These are phyloP conservation scores for Lepidopterella palustris DNA, from an alignment of 495 filamentous ascomycete genomes.

Conservation along the genomic window DNA sequence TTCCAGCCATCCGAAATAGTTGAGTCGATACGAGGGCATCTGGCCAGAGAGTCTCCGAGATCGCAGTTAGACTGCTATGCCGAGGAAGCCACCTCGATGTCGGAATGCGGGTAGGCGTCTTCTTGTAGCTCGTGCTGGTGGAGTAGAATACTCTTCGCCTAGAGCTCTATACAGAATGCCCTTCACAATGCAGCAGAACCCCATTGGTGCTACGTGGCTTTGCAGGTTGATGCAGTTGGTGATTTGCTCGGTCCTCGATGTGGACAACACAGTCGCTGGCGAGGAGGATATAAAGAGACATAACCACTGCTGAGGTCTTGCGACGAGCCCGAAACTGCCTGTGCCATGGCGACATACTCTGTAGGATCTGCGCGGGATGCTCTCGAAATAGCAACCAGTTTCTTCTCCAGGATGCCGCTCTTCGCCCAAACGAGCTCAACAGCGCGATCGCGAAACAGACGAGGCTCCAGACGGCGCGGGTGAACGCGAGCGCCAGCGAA, in stretches of 20 bases:
- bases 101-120: background rate
- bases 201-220: conserved; percentile 6
- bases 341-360: background rate
- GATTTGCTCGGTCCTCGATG: background rate
- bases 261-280: background rate
- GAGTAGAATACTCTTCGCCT: background rate
- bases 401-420: background rate
- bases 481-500: background rate
- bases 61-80: background rate
- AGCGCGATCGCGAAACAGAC: background rate
- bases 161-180: conserved; percentile 1
- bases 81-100: background rate
- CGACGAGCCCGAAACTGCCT: background rate
- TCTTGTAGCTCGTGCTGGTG: background rate
- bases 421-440: background rate
- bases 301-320: background rate
- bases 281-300: background rate
- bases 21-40: too few relatives aligned
- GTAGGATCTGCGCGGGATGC: background rate
- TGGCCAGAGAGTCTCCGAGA: background rate
- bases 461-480: background rate
- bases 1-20: too few relatives aligned
- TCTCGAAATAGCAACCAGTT: conserved; percentile 1
- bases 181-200: background rate
- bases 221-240: background rate